A percentile compares a stretch with the other conserved stretches of the same genome.
Conservation (phyloP, 441 rosid genomes). For the Croton laevigatus region DNA sequence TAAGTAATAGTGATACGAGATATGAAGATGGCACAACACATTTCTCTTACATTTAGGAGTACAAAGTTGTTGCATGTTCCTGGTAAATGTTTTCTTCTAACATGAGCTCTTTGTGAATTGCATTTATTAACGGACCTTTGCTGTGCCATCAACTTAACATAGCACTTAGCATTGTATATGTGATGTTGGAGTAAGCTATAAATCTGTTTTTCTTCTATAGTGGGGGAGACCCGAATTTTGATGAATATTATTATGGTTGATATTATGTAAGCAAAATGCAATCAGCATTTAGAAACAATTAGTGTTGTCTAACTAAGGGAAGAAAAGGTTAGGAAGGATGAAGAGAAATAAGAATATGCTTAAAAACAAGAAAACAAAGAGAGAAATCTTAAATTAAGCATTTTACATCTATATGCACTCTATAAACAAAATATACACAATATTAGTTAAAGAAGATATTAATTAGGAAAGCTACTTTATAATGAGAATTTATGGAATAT, state of each 20-base stretch:
- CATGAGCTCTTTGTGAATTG: constrained; percentile 2
- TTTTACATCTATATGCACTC: too few species aligned
- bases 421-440: too few species aligned
- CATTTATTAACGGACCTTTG: not conserved
- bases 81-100: not conserved
- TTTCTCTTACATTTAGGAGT: not conserved
- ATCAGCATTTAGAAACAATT: not conserved
- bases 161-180: not conserved
- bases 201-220: not conserved
- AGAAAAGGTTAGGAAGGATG: not conserved
- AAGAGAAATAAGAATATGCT: not conserved
- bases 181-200: too few species aligned
- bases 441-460: too few species aligned
- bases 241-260: not conserved
- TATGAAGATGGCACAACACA: constrained; percentile 8
- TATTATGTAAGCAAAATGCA: not conserved
- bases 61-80: not conserved
- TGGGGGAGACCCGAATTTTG: too few species aligned
- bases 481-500: too few species aligned
- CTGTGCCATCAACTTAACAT: not conserved
- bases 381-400: not conserved
- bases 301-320: not conserved
- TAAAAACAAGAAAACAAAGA: not conserved
- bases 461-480: too few species aligned
- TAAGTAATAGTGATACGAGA: constrained; percentile 8